A percentile compares a stretch with the other conserved stretches of the same genome.
Evolutionary conservation across 805 yeast species (phyloP).

Genomic region (Candida vaughaniae): DNA sequence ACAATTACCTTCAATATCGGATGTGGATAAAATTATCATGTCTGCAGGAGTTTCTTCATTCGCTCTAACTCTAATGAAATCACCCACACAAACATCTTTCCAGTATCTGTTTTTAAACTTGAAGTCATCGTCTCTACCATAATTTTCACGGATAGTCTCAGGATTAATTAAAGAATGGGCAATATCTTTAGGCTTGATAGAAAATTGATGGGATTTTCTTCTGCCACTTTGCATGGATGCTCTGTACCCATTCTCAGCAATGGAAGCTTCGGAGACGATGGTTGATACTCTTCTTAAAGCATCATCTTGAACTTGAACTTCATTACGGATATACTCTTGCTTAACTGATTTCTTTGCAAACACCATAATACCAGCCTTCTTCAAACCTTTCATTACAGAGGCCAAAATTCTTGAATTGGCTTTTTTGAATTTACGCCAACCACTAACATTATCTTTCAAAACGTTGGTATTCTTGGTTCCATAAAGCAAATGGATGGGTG

Average conservation of each 20-base stretch:
- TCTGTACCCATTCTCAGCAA: conserved; percentile 8
- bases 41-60: conserved; percentile 85
- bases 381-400: conserved; percentile 17
- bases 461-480: conserved; percentile 62
- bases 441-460: conserved; percentile 48
- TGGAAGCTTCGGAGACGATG: conserved; percentile 31
- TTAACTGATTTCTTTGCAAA: conserved; percentile 27
- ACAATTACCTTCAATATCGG: conserved; percentile 68
- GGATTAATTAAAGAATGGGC: conserved; percentile 24
- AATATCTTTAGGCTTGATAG: conserved; percentile 7
- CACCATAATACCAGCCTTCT: conserved; percentile 19
- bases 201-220: conserved; percentile 14
- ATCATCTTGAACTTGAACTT: conserved; percentile 23
- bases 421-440: conserved; percentile 73
- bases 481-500: conserved; percentile 54
- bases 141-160: conserved; percentile 15
- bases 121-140: conserved; percentile 25
- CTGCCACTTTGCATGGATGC: conserved; percentile 8
- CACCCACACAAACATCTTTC: conserved; percentile 75
- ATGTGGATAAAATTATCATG: conserved; percentile 58
- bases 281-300: conserved; percentile 39
- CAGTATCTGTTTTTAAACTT: conserved; percentile 54
- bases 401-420: conserved; percentile 35
- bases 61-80: conserved; percentile 63
- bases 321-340: conserved; percentile 24